Percentiles rank a stretch among this genome's conserved stretches.
These are phyloP conservation scores for Chaetomiaceae sp. DNA, from an alignment of 2,329 filamentous ascomycete genomes.

Conservation along the genomic window DNA sequence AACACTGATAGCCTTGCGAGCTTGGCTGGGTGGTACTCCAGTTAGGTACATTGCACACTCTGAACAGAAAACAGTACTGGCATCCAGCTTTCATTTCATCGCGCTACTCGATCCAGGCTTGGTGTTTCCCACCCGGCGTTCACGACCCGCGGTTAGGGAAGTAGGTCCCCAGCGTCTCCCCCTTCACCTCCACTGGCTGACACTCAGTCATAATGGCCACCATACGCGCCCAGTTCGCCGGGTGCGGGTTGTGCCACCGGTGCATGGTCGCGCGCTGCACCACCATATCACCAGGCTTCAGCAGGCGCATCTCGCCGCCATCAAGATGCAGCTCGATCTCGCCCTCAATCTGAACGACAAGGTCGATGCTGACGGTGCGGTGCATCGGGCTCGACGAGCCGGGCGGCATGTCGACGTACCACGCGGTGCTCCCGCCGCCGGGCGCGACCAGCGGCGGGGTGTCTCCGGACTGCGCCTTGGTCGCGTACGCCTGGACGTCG, in stretches of 20 bases:
- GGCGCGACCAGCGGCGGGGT: constrained; percentile 12
- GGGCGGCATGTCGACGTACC: constrained; percentile 18
- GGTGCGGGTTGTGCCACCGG: constrained; percentile 34
- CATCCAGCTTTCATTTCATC: too few species aligned
- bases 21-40: too few species aligned
- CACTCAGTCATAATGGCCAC: background rate
- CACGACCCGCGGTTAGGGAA: background rate
- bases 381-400: constrained; percentile 7
- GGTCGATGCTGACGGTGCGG: constrained; percentile 18
- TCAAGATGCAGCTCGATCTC: constrained; percentile 44
- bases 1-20: too few species aligned
- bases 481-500: background rate
- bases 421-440: constrained; percentile 5
- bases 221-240: constrained; percentile 37
- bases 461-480: background rate
- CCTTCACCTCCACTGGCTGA: too few species aligned
- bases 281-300: constrained; percentile 42
- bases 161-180: background rate
- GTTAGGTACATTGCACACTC: too few species aligned
- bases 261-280: constrained; percentile 45
- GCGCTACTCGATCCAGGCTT: too few species aligned
- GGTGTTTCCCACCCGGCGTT: too few species aligned
- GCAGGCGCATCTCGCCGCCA: constrained; percentile 35
- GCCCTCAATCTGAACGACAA: constrained; percentile 44
- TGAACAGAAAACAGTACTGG: too few species aligned